Conservation (phyloP, 352 stramenopile species). For the Sclerospora graminicola region DNA sequence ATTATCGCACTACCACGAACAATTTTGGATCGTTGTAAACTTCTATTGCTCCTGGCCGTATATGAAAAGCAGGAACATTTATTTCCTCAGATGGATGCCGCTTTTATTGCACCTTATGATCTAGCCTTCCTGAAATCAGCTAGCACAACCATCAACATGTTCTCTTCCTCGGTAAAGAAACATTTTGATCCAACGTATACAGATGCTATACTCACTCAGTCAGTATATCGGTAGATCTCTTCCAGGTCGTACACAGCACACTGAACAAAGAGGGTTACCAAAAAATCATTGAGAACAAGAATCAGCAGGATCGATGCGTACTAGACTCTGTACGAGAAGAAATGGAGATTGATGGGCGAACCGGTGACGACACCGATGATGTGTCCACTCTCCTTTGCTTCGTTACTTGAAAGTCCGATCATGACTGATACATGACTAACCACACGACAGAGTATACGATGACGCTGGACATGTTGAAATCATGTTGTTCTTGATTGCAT, state of each 20-base stretch:
- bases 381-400: not conserved
- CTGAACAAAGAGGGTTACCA: slow-evolving; percentile 39
- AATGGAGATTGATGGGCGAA: slow-evolving; percentile 18
- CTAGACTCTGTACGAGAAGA: slow-evolving; percentile 42
- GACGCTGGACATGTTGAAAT: slow-evolving; percentile 8
- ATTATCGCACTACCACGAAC: too few relatives aligned
- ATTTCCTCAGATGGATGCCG: too few relatives aligned
- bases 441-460: slow-evolving; percentile 10
- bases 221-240: slow-evolving; percentile 17
- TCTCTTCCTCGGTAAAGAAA: too few relatives aligned
- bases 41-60: too few relatives aligned
- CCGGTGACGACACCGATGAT: slow-evolving; percentile 4
- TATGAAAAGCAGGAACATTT: too few relatives aligned
- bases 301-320: slow-evolving; percentile 40
- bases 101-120: too few relatives aligned
- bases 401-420: not conserved
- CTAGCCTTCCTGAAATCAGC: too few relatives aligned
- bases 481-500: slow-evolving; percentile 16
- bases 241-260: slow-evolving; percentile 39
- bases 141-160: too few relatives aligned
- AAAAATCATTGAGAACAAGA: slow-evolving; percentile 54
- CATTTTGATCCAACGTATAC: too few relatives aligned
- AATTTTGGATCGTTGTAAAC: too few relatives aligned
- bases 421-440: slow-evolving; percentile 14
- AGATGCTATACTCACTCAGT: too few relatives aligned